Percentiles rank a stretch among this genome's conserved stretches.
phyloP scores from a whole-genome alignment of 1,139 yeast genomes.

The Geotrichum australiense region DNA sequence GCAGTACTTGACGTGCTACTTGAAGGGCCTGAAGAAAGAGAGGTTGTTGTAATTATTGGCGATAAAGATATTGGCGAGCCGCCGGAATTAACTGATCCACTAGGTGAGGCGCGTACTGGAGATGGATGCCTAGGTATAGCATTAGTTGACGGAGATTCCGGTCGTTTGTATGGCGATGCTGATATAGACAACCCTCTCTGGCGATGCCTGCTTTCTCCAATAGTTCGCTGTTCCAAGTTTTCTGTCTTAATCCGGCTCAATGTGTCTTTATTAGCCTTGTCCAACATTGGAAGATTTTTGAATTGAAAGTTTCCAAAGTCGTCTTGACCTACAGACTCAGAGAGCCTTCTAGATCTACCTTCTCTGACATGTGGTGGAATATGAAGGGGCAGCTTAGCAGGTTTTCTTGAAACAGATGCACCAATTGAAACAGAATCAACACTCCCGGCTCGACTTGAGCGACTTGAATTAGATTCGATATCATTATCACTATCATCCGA shows the following conservation, averaged over 20 bases:
- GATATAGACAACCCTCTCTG: slow-evolving; percentile 27
- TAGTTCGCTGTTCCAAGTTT: slow-evolving; percentile 45
- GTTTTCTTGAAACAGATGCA: slow-evolving; percentile 8
- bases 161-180: slow-evolving; percentile 17
- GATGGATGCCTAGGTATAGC: slow-evolving; percentile 12
- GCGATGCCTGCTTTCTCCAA: slow-evolving; percentile 15
- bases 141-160: slow-evolving; percentile 18
- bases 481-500: slow-evolving; percentile 13
- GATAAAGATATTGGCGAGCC: slow-evolving; percentile 19
- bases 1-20: slow-evolving; percentile 14
- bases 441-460: slow-evolving; percentile 19
- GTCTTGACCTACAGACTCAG: slow-evolving; percentile 45
- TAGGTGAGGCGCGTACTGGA: slow-evolving; percentile 14
- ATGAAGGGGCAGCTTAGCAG: slow-evolving; percentile 36
- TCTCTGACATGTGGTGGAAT: slow-evolving; percentile 54
- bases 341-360: slow-evolving; percentile 54
- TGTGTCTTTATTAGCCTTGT: slow-evolving; percentile 89
- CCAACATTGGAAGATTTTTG: slow-evolving; percentile 81
- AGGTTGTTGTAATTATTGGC: slow-evolving; percentile 15
- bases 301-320: slow-evolving; percentile 94
- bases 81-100: slow-evolving; percentile 11
- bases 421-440: slow-evolving; percentile 12
- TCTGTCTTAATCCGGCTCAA: slow-evolving; percentile 80
- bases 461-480: slow-evolving; percentile 13
- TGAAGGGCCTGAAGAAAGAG: slow-evolving; percentile 20